Evolutionary conservation across 805 yeast species (phyloP), one percentile per base, ranked within the genome.

Genomic region (Zygoascus tannicola): DNA sequence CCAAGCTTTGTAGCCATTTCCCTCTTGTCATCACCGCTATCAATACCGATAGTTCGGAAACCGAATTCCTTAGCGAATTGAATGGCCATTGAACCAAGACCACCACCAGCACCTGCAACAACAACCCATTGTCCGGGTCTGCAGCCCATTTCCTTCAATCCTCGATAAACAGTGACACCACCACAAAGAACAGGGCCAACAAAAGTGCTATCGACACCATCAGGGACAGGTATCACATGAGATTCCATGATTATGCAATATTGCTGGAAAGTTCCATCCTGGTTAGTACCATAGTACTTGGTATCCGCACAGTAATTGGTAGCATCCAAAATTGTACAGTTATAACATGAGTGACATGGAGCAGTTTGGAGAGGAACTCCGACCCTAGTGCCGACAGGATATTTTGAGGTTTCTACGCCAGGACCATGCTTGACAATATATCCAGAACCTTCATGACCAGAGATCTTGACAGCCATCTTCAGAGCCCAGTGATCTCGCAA

Each of bases 251-350:
- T 71, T 30, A 70, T 65, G 28, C 71, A 69, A 51, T 69, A 70
- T 52, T 71, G 69, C 53, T 68, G 71, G 64, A 67, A 70, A n/a
- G 71, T 63, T 28, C 75, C 75, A 48, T 71, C 83, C 60, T 78
- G 83, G 43, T 85, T 78, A 72, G 76, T 79, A 62, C 88, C 88
- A 30, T 85, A 68, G 57, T 81, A 70, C 56, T 77, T 84, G 41
- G 85, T 85, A 8, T 74, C 58, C 39, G 75, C 69, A 69, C 88
- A 82, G 37, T 46, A 44, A 19, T 44, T 34, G 68, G 81, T 75
- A 47, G 60, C 61, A 30, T 65, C 58, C 40, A 41, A 51, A 10
- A 22, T 30, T 5, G 41, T 30, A 44, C 63, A 59, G 30, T 36
- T 44, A 20, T 47, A 50, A 33, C 63, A 58, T 16, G 35, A 45